Base-by-base conservation (phyloP, 2,329 filamentous ascomycete species). In the Albophoma yamanashiensis region DNA sequence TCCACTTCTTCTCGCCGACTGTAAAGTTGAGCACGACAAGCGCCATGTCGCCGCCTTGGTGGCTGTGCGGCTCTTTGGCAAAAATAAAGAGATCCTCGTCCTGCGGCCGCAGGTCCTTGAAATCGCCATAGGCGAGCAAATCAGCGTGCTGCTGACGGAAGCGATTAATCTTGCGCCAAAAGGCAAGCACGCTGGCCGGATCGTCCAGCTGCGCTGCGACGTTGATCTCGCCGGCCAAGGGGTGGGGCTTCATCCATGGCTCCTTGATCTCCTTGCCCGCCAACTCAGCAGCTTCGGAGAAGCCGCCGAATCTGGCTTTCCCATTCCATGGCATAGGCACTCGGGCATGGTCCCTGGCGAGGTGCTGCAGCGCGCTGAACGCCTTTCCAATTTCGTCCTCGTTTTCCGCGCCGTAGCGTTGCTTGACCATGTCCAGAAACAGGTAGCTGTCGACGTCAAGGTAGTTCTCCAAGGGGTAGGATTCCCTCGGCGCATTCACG, bases 291-390 rank as follows among this genome's bases (percentile, higher is more conserved):
- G 73, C 64, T 52, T 73, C 70, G 0, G 72, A 74, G 61, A 74
- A 75, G 2, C 73, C 73, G 7, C 70, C 72, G 56, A 68, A 62
- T 39, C 67, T 70, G 56, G 59, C 57, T 27, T 64, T 64, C 25
- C 69, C 69, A 58, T 82, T 75, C 87, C 87, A 90, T 60, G 87
- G 84, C 61, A 89, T 82, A 0, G 87, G 87, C 0, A 86, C 81
- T n/a, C 87, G 78, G 0, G 80, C 80, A 66, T 90, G 85, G 64
- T 90, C 87, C 27, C 87, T 64, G 71, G 74, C 58, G 67, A 77
- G 58, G 63, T 74, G 34, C 38, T 72, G 70, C 0, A 75, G 57
- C 0, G 71, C 67, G 1, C 60, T 62, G 14, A 73, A 70, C 0
- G 70, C 73, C 52, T 67, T 73, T 58, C 78, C 75, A 1, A 77